These are phyloP conservation scores for Amylocarpus encephaloides DNA, from an alignment of 2,329 filamentous ascomycete genomes.

Conservation along the genomic window DNA sequence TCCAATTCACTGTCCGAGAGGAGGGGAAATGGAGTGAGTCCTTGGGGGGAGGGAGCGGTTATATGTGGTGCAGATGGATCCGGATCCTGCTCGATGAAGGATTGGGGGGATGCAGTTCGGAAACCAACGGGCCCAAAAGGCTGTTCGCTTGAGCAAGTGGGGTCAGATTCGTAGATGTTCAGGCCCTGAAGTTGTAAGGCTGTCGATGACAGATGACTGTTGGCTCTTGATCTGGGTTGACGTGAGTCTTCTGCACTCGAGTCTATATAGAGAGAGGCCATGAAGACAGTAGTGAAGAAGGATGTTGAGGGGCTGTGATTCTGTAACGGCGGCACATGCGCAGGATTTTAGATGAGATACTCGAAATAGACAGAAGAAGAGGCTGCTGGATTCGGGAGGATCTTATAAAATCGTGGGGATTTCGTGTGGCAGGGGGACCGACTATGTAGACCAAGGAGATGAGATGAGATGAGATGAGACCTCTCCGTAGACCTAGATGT, in stretches of 20 bases:
- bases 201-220: constrained; percentile 28
- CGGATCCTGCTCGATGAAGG: constrained; percentile 18
- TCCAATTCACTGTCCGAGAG: constrained; percentile 26
- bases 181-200: constrained; percentile 27
- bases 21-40: constrained; percentile 25
- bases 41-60: constrained; percentile 22
- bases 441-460: constrained; percentile 13
- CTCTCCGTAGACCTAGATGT: constrained; percentile 25
- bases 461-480: constrained; percentile 21
- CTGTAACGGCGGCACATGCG: constrained; percentile 28
- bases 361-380: constrained; percentile 23
- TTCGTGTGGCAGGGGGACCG: constrained; percentile 11
- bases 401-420: constrained; percentile 22
- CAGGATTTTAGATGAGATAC: constrained; percentile 20
- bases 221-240: constrained; percentile 30
- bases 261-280: constrained; percentile 31
- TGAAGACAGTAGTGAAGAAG: constrained; percentile 14
- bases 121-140: constrained; percentile 16
- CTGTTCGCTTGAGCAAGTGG: constrained; percentile 11
- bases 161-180: constrained; percentile 22
- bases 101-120: constrained; percentile 15
- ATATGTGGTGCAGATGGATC: constrained; percentile 19
- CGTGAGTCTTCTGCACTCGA: constrained; percentile 29
- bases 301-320: constrained; percentile 25
- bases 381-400: constrained; percentile 13